A percentile compares a stretch with the other conserved stretches of the same genome.
Evolutionary conservation across 352 stramenopile genomes (phyloP).

Genomic region (Phytophthora quininea): DNA sequence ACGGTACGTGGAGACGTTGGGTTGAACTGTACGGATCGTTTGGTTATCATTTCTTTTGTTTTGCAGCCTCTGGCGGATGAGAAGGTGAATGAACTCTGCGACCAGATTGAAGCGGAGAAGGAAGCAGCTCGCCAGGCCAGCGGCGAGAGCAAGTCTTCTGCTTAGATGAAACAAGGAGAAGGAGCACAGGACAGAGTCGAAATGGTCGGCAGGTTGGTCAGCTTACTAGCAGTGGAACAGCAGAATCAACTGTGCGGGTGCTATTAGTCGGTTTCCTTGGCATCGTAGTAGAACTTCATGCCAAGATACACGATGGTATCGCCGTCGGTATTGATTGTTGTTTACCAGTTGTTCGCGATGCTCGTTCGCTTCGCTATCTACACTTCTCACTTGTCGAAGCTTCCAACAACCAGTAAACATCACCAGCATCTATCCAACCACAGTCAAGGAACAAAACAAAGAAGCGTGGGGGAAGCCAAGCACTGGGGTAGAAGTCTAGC

Average conservation of each 20-base stretch:
- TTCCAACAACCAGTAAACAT: constrained; percentile 16
- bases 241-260: constrained; percentile 28
- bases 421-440: constrained; percentile 33
- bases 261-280: not conserved
- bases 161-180: constrained; percentile 35
- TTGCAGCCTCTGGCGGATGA: constrained; percentile 68
- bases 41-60: not conserved
- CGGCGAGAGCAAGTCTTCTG: constrained; percentile 79
- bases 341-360: constrained; percentile 15
- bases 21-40: no score
- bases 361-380: constrained; percentile 24
- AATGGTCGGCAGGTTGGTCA: constrained; percentile 2
- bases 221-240: constrained; percentile 3
- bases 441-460: constrained; percentile 32
- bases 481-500: not conserved
- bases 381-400: constrained; percentile 16
- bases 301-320: constrained; percentile 17
- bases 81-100: constrained; percentile 82
- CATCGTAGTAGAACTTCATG: not conserved
- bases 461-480: constrained; percentile 6
- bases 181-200: constrained; percentile 3
- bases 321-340: constrained; percentile 29
- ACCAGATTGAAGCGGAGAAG: constrained; percentile 86
- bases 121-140: constrained; percentile 73
- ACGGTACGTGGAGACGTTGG: constrained; percentile 45